phyloP scores from a whole-genome alignment of 148 eudicot species.

The Euryodendron excelsum region DNA sequence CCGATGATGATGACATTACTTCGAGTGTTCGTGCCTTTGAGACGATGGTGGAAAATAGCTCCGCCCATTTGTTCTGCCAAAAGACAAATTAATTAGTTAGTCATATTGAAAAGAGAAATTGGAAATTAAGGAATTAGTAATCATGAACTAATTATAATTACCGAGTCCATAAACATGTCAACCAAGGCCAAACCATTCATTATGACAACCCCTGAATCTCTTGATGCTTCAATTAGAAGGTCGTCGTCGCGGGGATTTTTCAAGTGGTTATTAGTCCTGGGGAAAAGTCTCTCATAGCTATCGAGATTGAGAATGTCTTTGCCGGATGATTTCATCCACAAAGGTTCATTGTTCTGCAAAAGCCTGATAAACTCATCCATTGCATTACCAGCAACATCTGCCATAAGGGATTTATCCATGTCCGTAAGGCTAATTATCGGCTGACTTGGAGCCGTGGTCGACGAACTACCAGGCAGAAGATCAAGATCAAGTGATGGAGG shows the following conservation, averaged over 20 bases:
- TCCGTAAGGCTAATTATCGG: conserved; percentile 35
- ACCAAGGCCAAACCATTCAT: conserved; percentile 54
- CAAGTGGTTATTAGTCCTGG: conserved; percentile 23
- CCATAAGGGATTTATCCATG: conserved; percentile 59
- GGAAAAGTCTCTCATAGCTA: conserved; percentile 33
- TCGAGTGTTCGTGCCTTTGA: conserved; percentile 46
- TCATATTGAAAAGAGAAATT: no score
- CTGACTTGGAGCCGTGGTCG: conserved; percentile 16
- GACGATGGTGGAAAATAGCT: conserved; percentile 55
- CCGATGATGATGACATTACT: conserved; percentile 52
- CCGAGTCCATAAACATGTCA: conserved; percentile 61
- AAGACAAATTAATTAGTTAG: no score
- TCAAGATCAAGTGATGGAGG: conserved; percentile 45
- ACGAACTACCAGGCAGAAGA: conserved; percentile 34
- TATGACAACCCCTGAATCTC: conserved; percentile 51
- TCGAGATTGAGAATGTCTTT: conserved; percentile 39
- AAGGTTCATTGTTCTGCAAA: conserved; percentile 42
- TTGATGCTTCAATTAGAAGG: conserved; percentile 57
- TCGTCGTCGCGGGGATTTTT: conserved; percentile 34
- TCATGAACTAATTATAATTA: conserved; percentile 28
- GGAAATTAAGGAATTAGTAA: background rate
- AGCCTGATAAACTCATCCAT: conserved; percentile 62
- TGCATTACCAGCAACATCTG: conserved; percentile 51
- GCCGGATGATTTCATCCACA: conserved; percentile 53
- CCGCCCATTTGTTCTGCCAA: conserved; percentile 62